Base-by-base conservation (phyloP, 805 yeast genomes). In the Sugiyamaella chiloensis region DNA sequence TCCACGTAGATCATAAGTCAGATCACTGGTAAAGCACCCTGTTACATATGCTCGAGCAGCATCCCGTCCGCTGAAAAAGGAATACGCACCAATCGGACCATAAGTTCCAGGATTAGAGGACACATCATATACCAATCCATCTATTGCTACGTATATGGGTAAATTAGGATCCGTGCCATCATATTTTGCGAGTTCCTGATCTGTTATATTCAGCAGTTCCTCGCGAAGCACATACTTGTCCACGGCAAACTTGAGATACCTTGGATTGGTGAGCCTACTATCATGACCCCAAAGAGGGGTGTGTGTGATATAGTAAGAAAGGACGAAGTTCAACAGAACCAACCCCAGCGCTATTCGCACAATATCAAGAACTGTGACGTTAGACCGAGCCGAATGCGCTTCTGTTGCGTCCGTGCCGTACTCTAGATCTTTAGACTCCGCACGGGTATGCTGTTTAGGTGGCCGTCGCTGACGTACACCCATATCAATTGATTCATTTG, bases 41-140 rank as follows among this genome's bases (percentile, higher is more conserved):
- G 87, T 84, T 2, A 76, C 81, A 56, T 75, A 82, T 16, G 84
- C 85, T 24, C 90, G 66, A 2, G 88, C 81, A 32, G 80, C 77
- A 61, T 85, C 93, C 36, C 67, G 67, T 1, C 91, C 93, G 26
- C 81, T 73, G 57, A 85, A 75, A 35, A 72, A 65, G 7, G 69
- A 57, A 60, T 85, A 85, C 0, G 78, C 58, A 0, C 85, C 85
- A 0, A 70, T 64, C 0, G 81, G 81, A 0, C 85, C 85, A 60
- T 85, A 85, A 2, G 80, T 65, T 4, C 60, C 65, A 1, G 71
- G 65, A 9, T 75, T 66, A 0, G 72, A 63, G 1, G 79, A 65
- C 5, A 85, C 93, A 58, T 85, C 91, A 57, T 70, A 85, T 0
- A 85, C 82, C 11, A 67, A 69, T 0, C 86, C 86, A 55, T 80